Evolutionary conservation across 805 yeast species (phyloP), one percentile per base, ranked within the genome.

Genomic region (Maudiozyma bulderi): DNA sequence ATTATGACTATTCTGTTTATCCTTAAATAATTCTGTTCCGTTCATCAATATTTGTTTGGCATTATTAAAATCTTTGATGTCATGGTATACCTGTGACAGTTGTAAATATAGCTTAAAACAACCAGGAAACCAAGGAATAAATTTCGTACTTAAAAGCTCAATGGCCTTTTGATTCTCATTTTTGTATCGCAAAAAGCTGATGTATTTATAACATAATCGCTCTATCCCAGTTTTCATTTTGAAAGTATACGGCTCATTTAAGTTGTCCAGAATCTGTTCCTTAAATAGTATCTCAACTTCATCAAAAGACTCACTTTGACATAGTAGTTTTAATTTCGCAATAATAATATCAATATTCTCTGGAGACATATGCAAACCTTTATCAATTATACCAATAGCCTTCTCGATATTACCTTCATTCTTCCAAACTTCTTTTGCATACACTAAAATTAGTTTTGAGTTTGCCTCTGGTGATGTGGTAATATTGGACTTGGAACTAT

Each of bases 241-340:
- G 7, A 15, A 15, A 5, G 76, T 66, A 1, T 67, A 62, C 0
- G 66, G 58, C 9, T 56, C 52, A 0, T 47, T 32, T 4, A 68
- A 53, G 0, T 84, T 82, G 4, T 61, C 54, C 1, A 61, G 62
- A 48, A 73, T 73, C 15, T 51, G 43, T n/a, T 52, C 30, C 2
- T 11, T 30, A 20, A 54, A 54, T 37, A 76, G 49, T 9, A 57
- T 54, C 3, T 64, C 49, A 0, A 77, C 80, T 11, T 61, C 56
- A 0, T 63, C 65, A 34, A 56, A 61, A 33, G 74, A 59, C 5
- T 67, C 64, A 6, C 70, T 65, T 26, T 71, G 71, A 14, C 69
- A 66, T 49, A 85, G 86, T 34, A 88, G 64, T 54, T 86, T 83
- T 28, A 84, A 70, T n/a, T 82, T 73, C 0, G 91, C 91, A 45